Evolutionary conservation across 164 flowering plant genomes (phyloP).

Genomic region (Magnolia changhungtana): DNA sequence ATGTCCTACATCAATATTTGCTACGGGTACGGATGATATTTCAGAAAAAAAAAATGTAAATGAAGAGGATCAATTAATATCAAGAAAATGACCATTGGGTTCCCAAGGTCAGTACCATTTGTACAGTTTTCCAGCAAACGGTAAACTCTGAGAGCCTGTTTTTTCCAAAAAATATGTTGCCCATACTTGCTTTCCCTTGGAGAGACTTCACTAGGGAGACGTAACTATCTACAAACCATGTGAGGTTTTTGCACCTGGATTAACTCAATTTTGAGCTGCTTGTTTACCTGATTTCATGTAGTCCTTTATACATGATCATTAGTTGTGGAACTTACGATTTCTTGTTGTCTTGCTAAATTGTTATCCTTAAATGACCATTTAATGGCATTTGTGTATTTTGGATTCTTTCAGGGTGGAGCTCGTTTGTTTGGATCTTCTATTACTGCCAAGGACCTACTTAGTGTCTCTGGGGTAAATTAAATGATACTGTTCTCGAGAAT

Average conservation of each 20-base stretch:
- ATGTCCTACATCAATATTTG: too few species aligned
- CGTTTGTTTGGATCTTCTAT: conserved; percentile 89
- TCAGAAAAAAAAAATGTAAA: too few species aligned
- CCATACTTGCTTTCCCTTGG: too few species aligned
- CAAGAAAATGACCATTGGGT: too few species aligned
- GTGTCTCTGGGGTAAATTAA: conserved; percentile 84
- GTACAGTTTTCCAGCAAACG: too few species aligned
- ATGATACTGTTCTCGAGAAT: neutral
- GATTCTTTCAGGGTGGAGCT: conserved; percentile 76
- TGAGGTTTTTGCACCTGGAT: neutral
- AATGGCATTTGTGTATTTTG: conserved; percentile 9
- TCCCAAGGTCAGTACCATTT: too few species aligned
- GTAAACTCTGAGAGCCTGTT: too few species aligned
- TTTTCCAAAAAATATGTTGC: too few species aligned
- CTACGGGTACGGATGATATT: too few species aligned
- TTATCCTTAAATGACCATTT: conserved; percentile 2
- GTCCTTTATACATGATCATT: neutral
- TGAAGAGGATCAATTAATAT: too few species aligned
- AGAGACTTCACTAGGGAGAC: too few species aligned
- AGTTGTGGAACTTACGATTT: neutral
- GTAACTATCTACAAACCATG: neutral
- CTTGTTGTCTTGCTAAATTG: conserved; percentile 2
- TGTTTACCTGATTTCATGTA: neutral
- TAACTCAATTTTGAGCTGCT: neutral
- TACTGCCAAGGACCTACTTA: conserved; percentile 71